Evolutionary conservation across 768 basidiomycete genomes (phyloP).

Genomic region (Kwoniella europaea): DNA sequence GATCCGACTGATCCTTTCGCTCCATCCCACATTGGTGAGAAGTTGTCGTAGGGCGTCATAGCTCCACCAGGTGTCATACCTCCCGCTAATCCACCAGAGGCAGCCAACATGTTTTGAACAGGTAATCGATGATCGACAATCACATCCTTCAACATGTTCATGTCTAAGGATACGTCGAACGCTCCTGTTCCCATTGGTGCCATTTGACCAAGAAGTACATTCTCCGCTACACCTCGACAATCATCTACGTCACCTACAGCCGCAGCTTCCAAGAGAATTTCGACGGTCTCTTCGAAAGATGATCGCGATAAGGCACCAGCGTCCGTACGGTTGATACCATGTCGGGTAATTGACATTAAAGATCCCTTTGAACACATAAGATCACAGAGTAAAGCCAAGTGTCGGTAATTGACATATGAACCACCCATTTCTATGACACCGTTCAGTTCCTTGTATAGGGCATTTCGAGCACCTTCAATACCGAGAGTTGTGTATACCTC

Average conservation of each 20-base stretch:
- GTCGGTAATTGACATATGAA: constrained; percentile 98
- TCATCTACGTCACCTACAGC: constrained; percentile 98
- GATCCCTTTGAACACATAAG: constrained; percentile 95
- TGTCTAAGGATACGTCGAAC: constrained; percentile 93
- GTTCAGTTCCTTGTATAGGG: constrained; percentile 90
- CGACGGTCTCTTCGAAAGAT: constrained; percentile 99
- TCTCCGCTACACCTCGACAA: constrained; percentile 98
- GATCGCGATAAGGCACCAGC: constrained; percentile 99
- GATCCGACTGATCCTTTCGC: constrained; percentile 78
- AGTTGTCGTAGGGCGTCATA: constrained; percentile 95
- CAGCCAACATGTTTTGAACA: constrained; percentile 55
- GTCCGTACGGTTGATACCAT: constrained; percentile 98
- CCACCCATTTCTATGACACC: constrained; percentile 98
- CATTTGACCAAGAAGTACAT: constrained; percentile 98
- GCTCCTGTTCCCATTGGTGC: constrained; percentile 99
- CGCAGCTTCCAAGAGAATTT: constrained; percentile 98
- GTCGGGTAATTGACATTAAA: constrained; percentile 98
- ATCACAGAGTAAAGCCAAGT: constrained; percentile 94
- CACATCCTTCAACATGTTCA: constrained; percentile 97
- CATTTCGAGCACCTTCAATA: constrained; percentile 93
- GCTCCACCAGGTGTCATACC: constrained; percentile 59
- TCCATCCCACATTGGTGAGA: constrained; percentile 79
- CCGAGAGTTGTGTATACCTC: constrained; percentile 94
- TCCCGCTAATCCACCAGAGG: constrained; percentile 43
- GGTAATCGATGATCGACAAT: constrained; percentile 89